Conservation (phyloP, 2,329 filamentous ascomycete species). For the Thielaviopsis euricoi region DNA sequence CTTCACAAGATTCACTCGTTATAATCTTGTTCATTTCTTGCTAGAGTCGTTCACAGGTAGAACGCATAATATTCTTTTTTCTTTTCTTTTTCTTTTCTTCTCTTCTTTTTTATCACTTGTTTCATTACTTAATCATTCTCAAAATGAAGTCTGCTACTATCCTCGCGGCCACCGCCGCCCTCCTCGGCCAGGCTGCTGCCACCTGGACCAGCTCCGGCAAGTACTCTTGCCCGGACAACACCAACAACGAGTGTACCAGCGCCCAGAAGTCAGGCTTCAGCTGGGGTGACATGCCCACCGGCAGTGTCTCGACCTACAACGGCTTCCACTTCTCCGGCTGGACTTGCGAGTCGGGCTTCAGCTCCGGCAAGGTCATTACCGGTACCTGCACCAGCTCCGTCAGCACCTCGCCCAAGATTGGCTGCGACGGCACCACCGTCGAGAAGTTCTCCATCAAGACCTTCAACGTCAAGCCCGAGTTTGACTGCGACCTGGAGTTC, state of each 20-base stretch:
- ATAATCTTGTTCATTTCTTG: conserved; percentile 13
- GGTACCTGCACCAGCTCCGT: conserved; percentile 33
- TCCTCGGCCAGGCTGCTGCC: conserved; percentile 32
- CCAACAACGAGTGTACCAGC: conserved; percentile 60
- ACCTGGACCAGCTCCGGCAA: conserved; percentile 21
- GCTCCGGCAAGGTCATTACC: conserved; percentile 44
- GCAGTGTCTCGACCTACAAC: conserved; percentile 47
- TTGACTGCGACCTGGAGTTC: conserved; percentile 68
- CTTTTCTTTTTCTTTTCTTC: conserved; percentile 15
- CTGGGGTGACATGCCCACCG: conserved; percentile 47
- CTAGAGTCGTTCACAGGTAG: conserved; percentile 12
- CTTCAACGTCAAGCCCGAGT: conserved; percentile 57
- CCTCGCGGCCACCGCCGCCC: conserved; percentile 31
- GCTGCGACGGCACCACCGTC: conserved; percentile 26
- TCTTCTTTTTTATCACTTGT: conserved; percentile 12
- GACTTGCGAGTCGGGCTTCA: conserved; percentile 40
- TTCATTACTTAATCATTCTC: neutral
- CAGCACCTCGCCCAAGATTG: conserved; percentile 40
- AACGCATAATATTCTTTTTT: conserved; percentile 18
- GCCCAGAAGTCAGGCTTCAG: conserved; percentile 54
- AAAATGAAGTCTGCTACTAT: conserved; percentile 37
- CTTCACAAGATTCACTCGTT: conserved; percentile 10
- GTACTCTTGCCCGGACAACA: conserved; percentile 55
- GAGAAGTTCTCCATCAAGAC: conserved; percentile 58
- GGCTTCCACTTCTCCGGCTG: conserved; percentile 63